Conservation (phyloP, 352 stramenopile genomes). For the Elongisporangium senticosum region DNA sequence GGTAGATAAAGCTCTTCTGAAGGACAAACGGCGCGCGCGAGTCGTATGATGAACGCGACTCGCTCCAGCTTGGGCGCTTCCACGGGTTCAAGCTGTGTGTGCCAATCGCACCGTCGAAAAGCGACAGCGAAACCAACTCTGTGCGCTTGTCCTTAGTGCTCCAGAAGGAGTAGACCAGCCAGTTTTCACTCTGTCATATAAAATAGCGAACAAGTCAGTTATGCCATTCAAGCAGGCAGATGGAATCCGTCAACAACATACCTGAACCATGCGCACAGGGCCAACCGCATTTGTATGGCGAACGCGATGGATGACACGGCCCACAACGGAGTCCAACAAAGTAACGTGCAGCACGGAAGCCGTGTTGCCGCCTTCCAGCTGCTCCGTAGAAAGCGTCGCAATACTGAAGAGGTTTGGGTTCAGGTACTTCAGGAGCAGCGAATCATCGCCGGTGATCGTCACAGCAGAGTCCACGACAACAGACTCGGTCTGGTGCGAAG, state of each 20-base stretch:
- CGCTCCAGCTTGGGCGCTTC: constrained; percentile 87
- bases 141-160: constrained; percentile 88
- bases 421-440: constrained; percentile 96
- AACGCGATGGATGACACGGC: constrained; percentile 89
- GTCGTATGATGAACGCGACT: constrained; percentile 91
- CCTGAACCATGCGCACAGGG: constrained; percentile 66
- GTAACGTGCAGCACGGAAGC: constrained; percentile 79
- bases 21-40: constrained; percentile 87
- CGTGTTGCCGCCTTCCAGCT: constrained; percentile 24
- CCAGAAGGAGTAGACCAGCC: constrained; percentile 95
- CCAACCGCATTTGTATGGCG: constrained; percentile 76
- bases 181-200: constrained; percentile 89
- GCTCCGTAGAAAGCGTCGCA: constrained; percentile 71
- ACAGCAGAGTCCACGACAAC: constrained; percentile 70
- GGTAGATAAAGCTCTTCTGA: constrained; percentile 93
- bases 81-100: constrained; percentile 94
- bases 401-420: constrained; percentile 95
- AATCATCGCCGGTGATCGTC: constrained; percentile 92
- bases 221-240: background rate
- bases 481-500: constrained; percentile 52
- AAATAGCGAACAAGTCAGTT: background rate
- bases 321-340: constrained; percentile 93
- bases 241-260: constrained; percentile 9
- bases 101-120: constrained; percentile 96
- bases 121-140: constrained; percentile 74